Percentiles rank a stretch among this genome's conserved stretches.
Evolutionary conservation across 805 yeast genomes (phyloP).

Genomic region (Kodamaea hsintzibuensis): DNA sequence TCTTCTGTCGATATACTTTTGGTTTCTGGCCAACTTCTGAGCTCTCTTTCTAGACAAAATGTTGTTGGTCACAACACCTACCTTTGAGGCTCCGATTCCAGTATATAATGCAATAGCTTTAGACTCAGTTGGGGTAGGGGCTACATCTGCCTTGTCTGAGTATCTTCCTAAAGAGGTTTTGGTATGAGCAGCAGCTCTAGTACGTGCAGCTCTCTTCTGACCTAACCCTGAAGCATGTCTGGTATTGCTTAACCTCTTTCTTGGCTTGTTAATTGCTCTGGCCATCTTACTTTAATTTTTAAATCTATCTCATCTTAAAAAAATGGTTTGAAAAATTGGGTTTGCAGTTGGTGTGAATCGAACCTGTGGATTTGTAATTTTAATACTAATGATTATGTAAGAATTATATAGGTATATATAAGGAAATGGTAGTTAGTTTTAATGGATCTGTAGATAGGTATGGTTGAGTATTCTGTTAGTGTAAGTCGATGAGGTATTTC

Average conservation of each 20-base stretch:
- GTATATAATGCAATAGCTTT: slow-evolving; percentile 46
- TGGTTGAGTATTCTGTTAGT: no score
- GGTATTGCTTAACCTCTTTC: slow-evolving; percentile 52
- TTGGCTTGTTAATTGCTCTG: slow-evolving; percentile 70
- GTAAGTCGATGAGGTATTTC: no score
- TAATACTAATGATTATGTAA: no score
- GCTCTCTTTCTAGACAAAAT: slow-evolving; percentile 77
- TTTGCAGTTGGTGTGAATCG: neutral
- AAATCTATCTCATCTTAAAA: slow-evolving; percentile 7
- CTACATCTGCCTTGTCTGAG: slow-evolving; percentile 34
- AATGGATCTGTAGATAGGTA: no score
- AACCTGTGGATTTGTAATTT: neutral
- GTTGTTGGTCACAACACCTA: slow-evolving; percentile 48
- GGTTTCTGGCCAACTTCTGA: slow-evolving; percentile 76
- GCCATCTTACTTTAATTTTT: slow-evolving; percentile 10
- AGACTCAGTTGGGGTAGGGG: slow-evolving; percentile 36
- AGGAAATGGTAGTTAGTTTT: no score
- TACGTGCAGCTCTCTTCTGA: slow-evolving; percentile 55
- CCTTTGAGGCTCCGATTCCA: slow-evolving; percentile 32
- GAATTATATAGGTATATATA: no score
- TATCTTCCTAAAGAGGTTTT: slow-evolving; percentile 27
- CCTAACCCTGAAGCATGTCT: slow-evolving; percentile 52
- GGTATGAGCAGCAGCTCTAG: slow-evolving; percentile 44
- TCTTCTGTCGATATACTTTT: slow-evolving; percentile 66
- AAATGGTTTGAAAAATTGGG: neutral